phyloP scores from a whole-genome alignment of 148 eudicot genomes.

The Cornus suecica region DNA sequence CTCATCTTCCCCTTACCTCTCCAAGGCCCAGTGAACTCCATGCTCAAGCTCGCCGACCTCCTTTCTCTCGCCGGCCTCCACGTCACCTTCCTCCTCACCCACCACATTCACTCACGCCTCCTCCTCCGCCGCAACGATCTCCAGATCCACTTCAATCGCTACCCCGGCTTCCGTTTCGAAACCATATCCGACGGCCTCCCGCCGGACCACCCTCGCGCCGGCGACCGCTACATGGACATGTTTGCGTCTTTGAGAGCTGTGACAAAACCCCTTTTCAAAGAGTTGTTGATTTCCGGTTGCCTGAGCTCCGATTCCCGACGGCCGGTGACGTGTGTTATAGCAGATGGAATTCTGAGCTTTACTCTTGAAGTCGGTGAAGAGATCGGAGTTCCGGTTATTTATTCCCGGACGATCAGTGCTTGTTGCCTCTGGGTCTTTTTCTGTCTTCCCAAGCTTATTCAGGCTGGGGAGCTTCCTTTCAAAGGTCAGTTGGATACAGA shows the following conservation, averaged over 20 bases:
- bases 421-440: conserved; percentile 24
- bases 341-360: conserved; percentile 29
- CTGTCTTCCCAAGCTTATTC: conserved; percentile 31
- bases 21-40: conserved; percentile 50
- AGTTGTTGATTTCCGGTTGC: conserved; percentile 22
- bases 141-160: conserved; percentile 9
- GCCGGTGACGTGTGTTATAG: conserved; percentile 29
- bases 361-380: conserved; percentile 27
- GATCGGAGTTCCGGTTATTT: conserved; percentile 19
- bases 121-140: conserved; percentile 18
- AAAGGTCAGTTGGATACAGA: conserved; percentile 16
- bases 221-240: conserved; percentile 12
- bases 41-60: conserved; percentile 50
- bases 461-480: conserved; percentile 39
- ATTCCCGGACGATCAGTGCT: conserved; percentile 22
- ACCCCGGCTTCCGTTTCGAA: conserved; percentile 19
- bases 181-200: conserved; percentile 38
- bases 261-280: conserved; percentile 18
- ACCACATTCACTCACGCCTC: conserved; percentile 23
- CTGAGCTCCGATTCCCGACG: background rate
- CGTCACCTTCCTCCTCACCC: conserved; percentile 24
- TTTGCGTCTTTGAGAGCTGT: conserved; percentile 10
- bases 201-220: conserved; percentile 20
- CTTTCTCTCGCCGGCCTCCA: conserved; percentile 29
- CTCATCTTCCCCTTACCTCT: conserved; percentile 49